A percentile compares a stretch with the other conserved stretches of the same genome.
Evolutionary conservation across 2,329 filamentous ascomycete species (phyloP).

Genomic region (Penicillium fuscoglaucum): DNA sequence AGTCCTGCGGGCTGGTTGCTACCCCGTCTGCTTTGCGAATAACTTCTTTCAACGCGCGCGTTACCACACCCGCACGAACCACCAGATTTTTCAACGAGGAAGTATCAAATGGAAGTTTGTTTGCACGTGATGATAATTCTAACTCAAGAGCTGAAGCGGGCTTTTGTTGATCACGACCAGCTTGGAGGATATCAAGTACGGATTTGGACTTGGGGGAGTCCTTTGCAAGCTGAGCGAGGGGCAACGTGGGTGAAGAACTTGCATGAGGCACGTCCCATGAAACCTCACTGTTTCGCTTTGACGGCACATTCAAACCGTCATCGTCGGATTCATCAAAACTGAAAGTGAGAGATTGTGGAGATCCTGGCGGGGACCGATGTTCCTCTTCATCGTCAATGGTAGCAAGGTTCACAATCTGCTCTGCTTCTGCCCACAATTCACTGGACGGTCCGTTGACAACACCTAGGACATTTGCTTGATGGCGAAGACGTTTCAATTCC

Average conservation of each 20-base stretch:
- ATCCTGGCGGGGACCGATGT: conserved; percentile 50
- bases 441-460: conserved; percentile 56
- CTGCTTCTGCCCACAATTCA: conserved; percentile 63
- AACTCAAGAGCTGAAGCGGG: conserved; percentile 27
- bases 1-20: conserved; percentile 31
- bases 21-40: conserved; percentile 53
- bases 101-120: conserved; percentile 66
- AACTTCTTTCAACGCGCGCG: conserved; percentile 51
- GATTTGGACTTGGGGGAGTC: conserved; percentile 62
- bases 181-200: conserved; percentile 61
- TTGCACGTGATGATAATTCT: conserved; percentile 30
- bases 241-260: conserved; percentile 26
- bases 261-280: conserved; percentile 34
- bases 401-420: conserved; percentile 66
- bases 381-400: conserved; percentile 64
- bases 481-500: conserved; percentile 62
- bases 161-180: conserved; percentile 42
- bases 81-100: conserved; percentile 64
- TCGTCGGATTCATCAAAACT: conserved; percentile 61
- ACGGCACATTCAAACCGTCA: conserved; percentile 39
- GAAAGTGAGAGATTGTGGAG: conserved; percentile 58
- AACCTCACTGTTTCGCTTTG: conserved; percentile 34
- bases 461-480: conserved; percentile 55
- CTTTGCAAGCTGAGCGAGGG: conserved; percentile 50
- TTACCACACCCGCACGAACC: conserved; percentile 50